Evolutionary conservation across 2,329 filamentous ascomycete species (phyloP), one percentile per base, ranked within the genome.

Genomic region (Neopestalotiopsis sp.): DNA sequence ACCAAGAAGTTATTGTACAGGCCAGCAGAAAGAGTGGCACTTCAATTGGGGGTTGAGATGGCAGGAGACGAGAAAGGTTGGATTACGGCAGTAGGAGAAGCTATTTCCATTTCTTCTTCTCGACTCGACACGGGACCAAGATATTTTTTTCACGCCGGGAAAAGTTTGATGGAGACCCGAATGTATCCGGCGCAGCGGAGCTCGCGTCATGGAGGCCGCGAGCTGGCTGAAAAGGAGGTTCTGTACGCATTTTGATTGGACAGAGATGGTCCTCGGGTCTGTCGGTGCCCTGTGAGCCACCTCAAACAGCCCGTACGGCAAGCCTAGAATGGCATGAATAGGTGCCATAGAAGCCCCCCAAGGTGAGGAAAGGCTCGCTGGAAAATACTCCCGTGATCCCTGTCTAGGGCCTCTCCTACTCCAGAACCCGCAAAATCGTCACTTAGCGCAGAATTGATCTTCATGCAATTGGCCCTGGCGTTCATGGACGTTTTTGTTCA

Each of bases 1-100:
- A 66, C 61, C 53, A 63, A 73, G 70, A 71, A 73, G 69, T 38
- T 77, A 77, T 75, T 72, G 70, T 79, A 79, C 76, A 79, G 72
- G 63, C 62, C 61, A 67, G 71, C 68, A 64, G 71, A 76, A 73
- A 66, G 72, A 76, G 73, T 65, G 73, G 68, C 70, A 74, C 72
- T 70, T 70, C 74, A 72, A 75, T 74, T 71, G 69, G 67, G 58
- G n/a, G 45, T 17, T 53, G 5, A 20, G n/a, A 53, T 40, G 32
- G 34, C 32, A 62, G 32, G 59, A 62, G 59, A 67, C 30, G 66
- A 45, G 67, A 67, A 57, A 65, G 53, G 38, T 66, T 68, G 68
- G 68, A 68, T 45, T 62, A 68, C 38, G 61, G 69, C 24, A 66
- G 13, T 28, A 34, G 24, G 59, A 42, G 61, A 59, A 61, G 49